phyloP scores from a whole-genome alignment of 768 basidiomycete species.

The Termitomyces sp. region DNA sequence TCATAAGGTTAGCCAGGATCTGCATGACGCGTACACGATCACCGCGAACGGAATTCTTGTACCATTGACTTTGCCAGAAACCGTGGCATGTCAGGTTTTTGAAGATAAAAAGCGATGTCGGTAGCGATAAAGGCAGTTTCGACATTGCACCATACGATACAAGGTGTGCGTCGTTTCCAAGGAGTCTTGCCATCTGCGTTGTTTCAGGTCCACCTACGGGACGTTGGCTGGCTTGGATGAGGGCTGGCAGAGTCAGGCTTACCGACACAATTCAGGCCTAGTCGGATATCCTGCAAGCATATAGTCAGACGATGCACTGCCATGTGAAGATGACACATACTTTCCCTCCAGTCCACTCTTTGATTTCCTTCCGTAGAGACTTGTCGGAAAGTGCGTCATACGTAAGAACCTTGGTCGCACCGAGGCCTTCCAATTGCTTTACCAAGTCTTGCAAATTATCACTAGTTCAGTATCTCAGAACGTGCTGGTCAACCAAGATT shows the following conservation, averaged over 20 bases:
- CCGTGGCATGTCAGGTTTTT: slow-evolving; percentile 73
- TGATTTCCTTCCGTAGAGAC: slow-evolving; percentile 44
- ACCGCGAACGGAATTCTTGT: slow-evolving; percentile 36
- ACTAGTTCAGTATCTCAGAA: slow-evolving; percentile 27
- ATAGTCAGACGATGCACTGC: neutral
- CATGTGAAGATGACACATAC: slow-evolving; percentile 26
- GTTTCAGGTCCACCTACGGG: slow-evolving; percentile 56
- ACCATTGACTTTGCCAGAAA: slow-evolving; percentile 79
- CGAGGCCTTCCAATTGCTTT: slow-evolving; percentile 50
- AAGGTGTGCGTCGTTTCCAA: slow-evolving; percentile 65
- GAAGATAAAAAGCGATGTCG: slow-evolving; percentile 81
- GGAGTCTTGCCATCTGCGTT: slow-evolving; percentile 58
- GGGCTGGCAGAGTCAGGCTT: neutral
- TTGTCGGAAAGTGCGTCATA: slow-evolving; percentile 70
- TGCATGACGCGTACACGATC: slow-evolving; percentile 49
- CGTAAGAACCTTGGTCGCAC: slow-evolving; percentile 73
- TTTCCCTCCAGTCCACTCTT: slow-evolving; percentile 60
- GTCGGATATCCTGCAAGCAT: slow-evolving; percentile 30
- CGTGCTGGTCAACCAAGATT: slow-evolving; percentile 5
- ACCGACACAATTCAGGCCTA: no score
- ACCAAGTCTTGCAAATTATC: slow-evolving; percentile 48
- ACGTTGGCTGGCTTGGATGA: neutral
- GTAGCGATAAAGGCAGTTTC: slow-evolving; percentile 70
- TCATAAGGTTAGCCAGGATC: slow-evolving; percentile 48
- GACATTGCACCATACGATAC: slow-evolving; percentile 93